A percentile compares a stretch with the other conserved stretches of the same genome.
These are phyloP conservation scores for Colletotrichum kahawae DNA, from an alignment of 2,329 filamentous ascomycete species.

Conservation along the genomic window DNA sequence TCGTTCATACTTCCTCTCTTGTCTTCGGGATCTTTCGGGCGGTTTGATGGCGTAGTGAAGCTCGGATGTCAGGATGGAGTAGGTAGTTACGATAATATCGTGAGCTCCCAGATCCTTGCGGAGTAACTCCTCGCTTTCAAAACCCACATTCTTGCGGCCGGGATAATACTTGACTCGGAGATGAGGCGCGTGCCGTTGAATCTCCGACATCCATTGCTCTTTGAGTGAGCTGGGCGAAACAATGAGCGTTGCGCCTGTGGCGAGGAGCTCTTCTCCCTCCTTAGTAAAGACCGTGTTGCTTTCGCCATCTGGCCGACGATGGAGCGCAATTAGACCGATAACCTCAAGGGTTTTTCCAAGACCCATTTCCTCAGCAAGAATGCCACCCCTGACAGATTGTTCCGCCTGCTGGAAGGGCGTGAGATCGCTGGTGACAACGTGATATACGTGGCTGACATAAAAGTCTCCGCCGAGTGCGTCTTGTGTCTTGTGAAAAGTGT, in stretches of 20 bases:
- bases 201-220: constrained; percentile 67
- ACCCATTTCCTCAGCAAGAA: constrained; percentile 84
- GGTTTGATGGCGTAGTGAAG: constrained; percentile 76
- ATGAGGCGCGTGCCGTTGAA: constrained; percentile 61
- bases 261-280: constrained; percentile 47
- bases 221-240: constrained; percentile 62
- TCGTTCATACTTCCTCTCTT: constrained; percentile 68
- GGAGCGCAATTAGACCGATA: constrained; percentile 71
- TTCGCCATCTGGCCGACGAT: constrained; percentile 46
- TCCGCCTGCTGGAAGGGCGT: constrained; percentile 47
- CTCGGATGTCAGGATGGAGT: constrained; percentile 76
- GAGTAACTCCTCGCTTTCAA: constrained; percentile 42
- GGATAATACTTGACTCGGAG: constrained; percentile 62
- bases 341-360: constrained; percentile 82
- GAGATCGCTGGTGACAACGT: constrained; percentile 58
- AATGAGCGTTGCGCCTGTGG: constrained; percentile 64
- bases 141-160: constrained; percentile 46
- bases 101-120: constrained; percentile 51
- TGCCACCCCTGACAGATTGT: constrained; percentile 59
- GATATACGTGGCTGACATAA: constrained; percentile 68
- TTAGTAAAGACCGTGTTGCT: constrained; percentile 33
- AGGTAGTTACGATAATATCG: constrained; percentile 69
- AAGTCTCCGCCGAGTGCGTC: constrained; percentile 31
- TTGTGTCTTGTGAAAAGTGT: constrained; percentile 6
- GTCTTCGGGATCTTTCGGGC: constrained; percentile 71